Base-by-base conservation (phyloP, 164 flowering plant species). In the Hamamelis virginiana region DNA sequence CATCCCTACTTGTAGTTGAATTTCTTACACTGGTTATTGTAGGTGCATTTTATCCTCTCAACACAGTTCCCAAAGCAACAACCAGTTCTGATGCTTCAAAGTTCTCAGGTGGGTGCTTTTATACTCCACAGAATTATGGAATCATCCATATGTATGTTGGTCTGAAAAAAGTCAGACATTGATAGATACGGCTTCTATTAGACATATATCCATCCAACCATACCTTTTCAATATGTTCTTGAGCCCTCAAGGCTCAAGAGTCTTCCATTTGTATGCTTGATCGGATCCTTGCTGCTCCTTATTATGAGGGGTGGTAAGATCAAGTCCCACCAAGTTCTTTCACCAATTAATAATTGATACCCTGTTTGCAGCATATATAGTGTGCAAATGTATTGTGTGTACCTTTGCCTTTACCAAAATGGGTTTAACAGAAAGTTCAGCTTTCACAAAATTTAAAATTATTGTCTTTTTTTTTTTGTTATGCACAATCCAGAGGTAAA, bases 31-130 rank as follows among this genome's bases (percentile, higher is more conserved):
- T 60, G 64, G 46, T 71, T 74, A 18, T 27, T 76, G 43, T 68
- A 91, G 98, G 96, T 89, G 57, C 94, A 87, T 65, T 67, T 89
- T 66, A 38, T 74, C 19, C 70, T 94, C 66, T 67, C 96, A 59
- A 79, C 83, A 23, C 98, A 92, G 70, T 94, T 91, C 76, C 98
- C 97, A 41, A 90, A 83, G 86, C 93, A 90, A 71, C 89, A 85
- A 72, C 98, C 97, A 21, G 70, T 68, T 74, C 43, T 91, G 75
- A 72, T 80, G 67, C 87, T 94, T 68, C 96, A 89, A 69, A 94
- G 98, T 82, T 79, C 89, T 67, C 93, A 86, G 94, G 98, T 89
- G 74, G 26, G 4, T 56, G 6, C 59, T 22, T 64, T 58, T 26
- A 64, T 53, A 13, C 21, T 58, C 21, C 58, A 47, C 3, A 33